These are phyloP conservation scores for Malus orientalis DNA, from an alignment of 306 rosid species.

Conservation along the genomic window DNA sequence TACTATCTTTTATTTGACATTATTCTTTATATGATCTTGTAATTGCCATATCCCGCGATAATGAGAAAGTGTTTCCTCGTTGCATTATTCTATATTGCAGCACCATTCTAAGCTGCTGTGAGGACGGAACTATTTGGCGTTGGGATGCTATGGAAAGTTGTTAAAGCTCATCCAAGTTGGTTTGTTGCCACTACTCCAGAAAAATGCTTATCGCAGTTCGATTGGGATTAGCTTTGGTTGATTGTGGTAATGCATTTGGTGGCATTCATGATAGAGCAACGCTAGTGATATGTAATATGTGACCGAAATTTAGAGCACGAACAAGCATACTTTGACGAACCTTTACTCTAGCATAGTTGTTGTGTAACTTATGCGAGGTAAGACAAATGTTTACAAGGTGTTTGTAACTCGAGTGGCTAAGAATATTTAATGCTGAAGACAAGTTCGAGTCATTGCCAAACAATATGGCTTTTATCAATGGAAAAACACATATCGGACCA, in stretches of 20 bases:
- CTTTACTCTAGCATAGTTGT: not conserved
- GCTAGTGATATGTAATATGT: not conserved
- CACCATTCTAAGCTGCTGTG: slow-evolving; percentile 80
- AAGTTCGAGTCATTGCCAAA: no score
- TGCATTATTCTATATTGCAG: slow-evolving; percentile 32
- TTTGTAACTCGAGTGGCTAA: no score
- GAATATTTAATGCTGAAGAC: no score
- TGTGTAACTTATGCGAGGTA: not conserved
- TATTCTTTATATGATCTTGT: not conserved
- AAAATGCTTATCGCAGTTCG: not conserved
- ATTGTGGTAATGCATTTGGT: not conserved
- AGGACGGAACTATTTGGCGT: slow-evolving; percentile 99
- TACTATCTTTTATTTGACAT: no score
- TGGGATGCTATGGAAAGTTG: slow-evolving; percentile 59
- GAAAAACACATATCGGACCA: no score
- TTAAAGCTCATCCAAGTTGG: slow-evolving; percentile 9
- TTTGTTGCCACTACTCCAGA: not conserved
- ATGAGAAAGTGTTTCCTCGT: not conserved
- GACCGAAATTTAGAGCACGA: not conserved
- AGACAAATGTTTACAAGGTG: no score
- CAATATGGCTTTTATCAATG: no score
- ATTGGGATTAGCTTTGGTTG: not conserved
- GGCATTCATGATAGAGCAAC: not conserved
- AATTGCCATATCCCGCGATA: not conserved
- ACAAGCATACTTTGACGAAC: not conserved